Conservation (phyloP, 2,329 filamentous ascomycete genomes). For the Xylaria hypoxylon region DNA sequence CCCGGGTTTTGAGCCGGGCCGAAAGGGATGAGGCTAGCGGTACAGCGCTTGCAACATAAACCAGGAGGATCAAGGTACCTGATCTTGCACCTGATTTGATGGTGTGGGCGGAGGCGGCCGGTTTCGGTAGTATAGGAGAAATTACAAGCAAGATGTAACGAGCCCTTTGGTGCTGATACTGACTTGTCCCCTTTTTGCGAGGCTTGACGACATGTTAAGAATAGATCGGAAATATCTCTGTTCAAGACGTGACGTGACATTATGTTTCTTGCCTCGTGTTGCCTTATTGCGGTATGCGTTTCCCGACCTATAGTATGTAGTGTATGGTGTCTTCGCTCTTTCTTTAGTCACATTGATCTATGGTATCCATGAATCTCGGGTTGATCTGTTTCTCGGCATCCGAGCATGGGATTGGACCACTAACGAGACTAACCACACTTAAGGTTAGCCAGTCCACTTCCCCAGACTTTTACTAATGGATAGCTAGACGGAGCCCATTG, state of each 20-base stretch:
- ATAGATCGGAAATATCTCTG: constrained; percentile 15
- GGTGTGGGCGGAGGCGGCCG: constrained; percentile 32
- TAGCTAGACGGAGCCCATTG: not conserved
- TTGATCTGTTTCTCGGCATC: constrained; percentile 26
- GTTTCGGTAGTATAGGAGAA: constrained; percentile 20
- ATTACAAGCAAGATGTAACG: constrained; percentile 31
- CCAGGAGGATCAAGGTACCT: constrained; percentile 26
- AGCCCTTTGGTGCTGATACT: constrained; percentile 16
- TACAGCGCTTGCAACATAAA: constrained; percentile 25
- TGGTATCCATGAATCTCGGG: not conserved
- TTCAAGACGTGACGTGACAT: constrained; percentile 19
- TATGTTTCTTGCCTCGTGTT: constrained; percentile 12
- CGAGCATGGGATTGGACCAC: constrained; percentile 8
- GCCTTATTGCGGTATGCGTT: constrained; percentile 1
- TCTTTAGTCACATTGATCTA: constrained; percentile 7
- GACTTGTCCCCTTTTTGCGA: constrained; percentile 18
- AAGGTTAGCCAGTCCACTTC: constrained; percentile 31
- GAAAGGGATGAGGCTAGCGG: constrained; percentile 42
- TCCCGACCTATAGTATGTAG: not conserved
- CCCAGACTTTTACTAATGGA: constrained; percentile 36
- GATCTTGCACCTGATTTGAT: constrained; percentile 13
- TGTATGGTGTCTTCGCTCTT: not conserved
- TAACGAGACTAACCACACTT: constrained; percentile 13
- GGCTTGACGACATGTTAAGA: constrained; percentile 21
- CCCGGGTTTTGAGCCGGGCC: constrained; percentile 44